Evolutionary conservation across 805 yeast genomes (phyloP).

Genomic region (Kodamaea lidongshanica): DNA sequence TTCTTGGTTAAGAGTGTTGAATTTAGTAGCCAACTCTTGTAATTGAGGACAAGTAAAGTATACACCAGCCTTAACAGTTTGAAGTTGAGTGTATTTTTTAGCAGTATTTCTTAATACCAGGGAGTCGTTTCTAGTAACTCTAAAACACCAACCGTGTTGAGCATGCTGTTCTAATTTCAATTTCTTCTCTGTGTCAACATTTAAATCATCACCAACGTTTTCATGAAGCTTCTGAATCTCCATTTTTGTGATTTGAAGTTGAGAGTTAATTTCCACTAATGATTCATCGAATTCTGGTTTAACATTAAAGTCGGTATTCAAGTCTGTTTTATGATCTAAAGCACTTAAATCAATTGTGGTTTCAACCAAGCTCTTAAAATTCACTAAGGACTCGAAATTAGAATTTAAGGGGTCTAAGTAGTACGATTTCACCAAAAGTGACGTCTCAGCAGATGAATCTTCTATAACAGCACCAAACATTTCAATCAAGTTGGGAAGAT

Average conservation of each 20-base stretch:
- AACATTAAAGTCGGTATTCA: conserved; percentile 69
- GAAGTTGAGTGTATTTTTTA: conserved; percentile 64
- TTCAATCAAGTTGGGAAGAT: conserved; percentile 62
- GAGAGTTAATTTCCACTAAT: conserved; percentile 51
- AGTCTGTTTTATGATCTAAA: conserved; percentile 46
- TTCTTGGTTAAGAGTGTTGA: conserved; percentile 51
- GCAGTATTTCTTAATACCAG: conserved; percentile 59
- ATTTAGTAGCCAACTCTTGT: conserved; percentile 52
- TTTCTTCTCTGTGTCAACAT: conserved; percentile 80
- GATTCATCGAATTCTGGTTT: conserved; percentile 86
- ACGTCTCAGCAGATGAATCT: conserved; percentile 24
- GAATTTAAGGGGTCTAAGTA: conserved; percentile 58
- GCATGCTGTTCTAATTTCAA: conserved; percentile 84
- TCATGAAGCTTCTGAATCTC: conserved; percentile 57
- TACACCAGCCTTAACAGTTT: conserved; percentile 93
- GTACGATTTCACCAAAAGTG: conserved; percentile 35
- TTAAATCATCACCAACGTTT: conserved; percentile 65
- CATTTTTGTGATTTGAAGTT: conserved; percentile 48
- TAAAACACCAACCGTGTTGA: conserved; percentile 89
- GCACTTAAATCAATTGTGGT: conserved; percentile 86
- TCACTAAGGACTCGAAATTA: conserved; percentile 47
- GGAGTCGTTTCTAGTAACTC: conserved; percentile 88
- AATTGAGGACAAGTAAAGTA: conserved; percentile 74
- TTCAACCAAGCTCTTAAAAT: conserved; percentile 81
- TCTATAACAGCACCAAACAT: conserved; percentile 41